A percentile compares a stretch with the other conserved stretches of the same genome.
These are phyloP conservation scores for Rhizopogon salebrosus DNA, from an alignment of 768 basidiomycete species.

Conservation along the genomic window DNA sequence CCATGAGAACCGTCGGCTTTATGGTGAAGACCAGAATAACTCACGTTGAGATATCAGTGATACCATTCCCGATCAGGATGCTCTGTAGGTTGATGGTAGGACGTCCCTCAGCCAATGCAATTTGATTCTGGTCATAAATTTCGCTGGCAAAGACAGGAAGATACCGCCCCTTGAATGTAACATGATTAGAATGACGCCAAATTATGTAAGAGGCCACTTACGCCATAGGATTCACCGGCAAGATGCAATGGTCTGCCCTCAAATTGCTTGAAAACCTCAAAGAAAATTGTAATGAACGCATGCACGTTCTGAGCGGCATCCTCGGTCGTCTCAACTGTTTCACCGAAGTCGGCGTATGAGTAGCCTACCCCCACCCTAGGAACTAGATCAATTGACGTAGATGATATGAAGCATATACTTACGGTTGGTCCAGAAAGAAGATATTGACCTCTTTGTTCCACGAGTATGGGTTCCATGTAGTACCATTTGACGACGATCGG, in stretches of 20 bases:
- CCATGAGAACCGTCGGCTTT: neutral
- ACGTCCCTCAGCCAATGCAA: conserved; percentile 44
- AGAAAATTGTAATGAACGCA: conserved; percentile 75
- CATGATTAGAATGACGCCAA: neutral
- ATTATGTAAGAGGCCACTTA: conserved; percentile 26
- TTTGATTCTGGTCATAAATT: conserved; percentile 67
- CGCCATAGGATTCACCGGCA: conserved; percentile 71
- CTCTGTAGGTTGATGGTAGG: conserved; percentile 60
- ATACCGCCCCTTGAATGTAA: conserved; percentile 54
- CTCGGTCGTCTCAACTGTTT: conserved; percentile 70
- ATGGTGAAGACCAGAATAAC: conserved; percentile 7
- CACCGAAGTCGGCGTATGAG: conserved; percentile 65
- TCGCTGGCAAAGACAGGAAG: conserved; percentile 72
- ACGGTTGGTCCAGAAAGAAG: conserved; percentile 69
- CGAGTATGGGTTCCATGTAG: conserved; percentile 56
- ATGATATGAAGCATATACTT: conserved; percentile 2
- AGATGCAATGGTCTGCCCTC: conserved; percentile 64
- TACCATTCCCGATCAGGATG: conserved; percentile 73
- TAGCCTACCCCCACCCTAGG: conserved; percentile 64
- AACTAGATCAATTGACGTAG: neutral
- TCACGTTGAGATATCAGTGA: conserved; percentile 51
- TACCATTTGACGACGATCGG: conserved; percentile 50
- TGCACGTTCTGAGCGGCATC: conserved; percentile 74
- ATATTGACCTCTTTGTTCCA: conserved; percentile 67
- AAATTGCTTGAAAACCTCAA: conserved; percentile 73